phyloP scores from a whole-genome alignment of 495 filamentous ascomycete species.

The Lophiotrema nucula region DNA sequence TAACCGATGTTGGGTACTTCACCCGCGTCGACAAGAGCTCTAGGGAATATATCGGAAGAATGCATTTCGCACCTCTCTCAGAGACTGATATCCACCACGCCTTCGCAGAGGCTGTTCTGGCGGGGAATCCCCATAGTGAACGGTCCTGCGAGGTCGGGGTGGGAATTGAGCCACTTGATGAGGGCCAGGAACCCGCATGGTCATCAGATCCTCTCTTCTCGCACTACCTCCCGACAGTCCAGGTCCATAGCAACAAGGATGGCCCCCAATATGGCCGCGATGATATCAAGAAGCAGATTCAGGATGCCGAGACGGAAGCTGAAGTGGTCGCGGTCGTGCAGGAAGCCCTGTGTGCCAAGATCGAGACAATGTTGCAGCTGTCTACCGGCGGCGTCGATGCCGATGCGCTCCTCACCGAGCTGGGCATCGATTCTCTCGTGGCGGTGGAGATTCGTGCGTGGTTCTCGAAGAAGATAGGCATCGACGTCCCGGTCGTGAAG shows the following conservation, averaged over 20 bases:
- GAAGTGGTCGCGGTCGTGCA: too few relatives aligned
- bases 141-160: neutral
- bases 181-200: too few relatives aligned
- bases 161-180: neutral
- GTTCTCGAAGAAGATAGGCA: conserved; percentile 55
- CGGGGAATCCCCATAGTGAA: conserved; percentile 35
- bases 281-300: too few relatives aligned
- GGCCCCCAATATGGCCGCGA: too few relatives aligned
- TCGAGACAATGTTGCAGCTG: neutral
- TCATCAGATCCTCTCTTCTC: too few relatives aligned
- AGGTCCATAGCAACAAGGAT: too few relatives aligned
- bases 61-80: conserved; percentile 42
- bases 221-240: too few relatives aligned
- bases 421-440: conserved; percentile 61
- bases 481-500: conserved; percentile 25
- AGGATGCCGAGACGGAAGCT: too few relatives aligned
- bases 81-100: conserved; percentile 59
- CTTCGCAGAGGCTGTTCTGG: conserved; percentile 57
- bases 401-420: neutral
- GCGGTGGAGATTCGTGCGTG: conserved; percentile 64
- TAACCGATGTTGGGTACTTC: neutral
- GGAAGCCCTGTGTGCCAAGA: neutral
- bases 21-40: neutral
- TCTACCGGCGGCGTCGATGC: neutral
- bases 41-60: neutral